Conservation (phyloP, 108 stramenopile genomes). For the Nitzschia inconspicua region DNA sequence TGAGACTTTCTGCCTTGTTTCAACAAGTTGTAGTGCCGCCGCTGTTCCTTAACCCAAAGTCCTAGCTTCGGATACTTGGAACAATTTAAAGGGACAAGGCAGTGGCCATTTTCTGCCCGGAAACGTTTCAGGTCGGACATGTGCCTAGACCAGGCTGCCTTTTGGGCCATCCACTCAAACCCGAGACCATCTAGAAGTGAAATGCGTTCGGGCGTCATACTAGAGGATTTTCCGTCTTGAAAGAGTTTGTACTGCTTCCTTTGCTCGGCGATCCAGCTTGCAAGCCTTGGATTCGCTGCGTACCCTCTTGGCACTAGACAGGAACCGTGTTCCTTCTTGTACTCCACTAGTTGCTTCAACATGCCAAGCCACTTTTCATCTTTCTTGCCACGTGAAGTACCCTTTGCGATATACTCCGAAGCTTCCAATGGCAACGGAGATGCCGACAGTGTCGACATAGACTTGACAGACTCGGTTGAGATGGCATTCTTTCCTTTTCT, state of each 20-base stretch:
- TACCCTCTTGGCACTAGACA: constrained; percentile 47
- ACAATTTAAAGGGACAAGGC: constrained; percentile 46
- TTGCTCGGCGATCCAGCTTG: constrained; percentile 26
- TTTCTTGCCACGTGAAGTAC: too few relatives aligned
- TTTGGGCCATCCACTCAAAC: constrained; percentile 37
- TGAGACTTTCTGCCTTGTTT: constrained; percentile 20
- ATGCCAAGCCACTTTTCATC: constrained; percentile 18
- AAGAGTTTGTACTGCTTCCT: constrained; percentile 19
- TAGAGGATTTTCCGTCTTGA: constrained; percentile 21
- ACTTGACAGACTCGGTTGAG: too few relatives aligned
- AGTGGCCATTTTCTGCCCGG: constrained; percentile 42
- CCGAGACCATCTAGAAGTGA: constrained; percentile 30
- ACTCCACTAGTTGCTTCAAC: constrained; percentile 13
- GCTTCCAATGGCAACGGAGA: too few relatives aligned
- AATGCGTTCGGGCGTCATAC: constrained; percentile 34
- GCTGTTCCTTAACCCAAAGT: constrained; percentile 56
- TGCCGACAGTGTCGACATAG: too few relatives aligned
- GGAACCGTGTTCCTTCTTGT: constrained; percentile 22
- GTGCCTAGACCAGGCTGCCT: constrained; percentile 13
- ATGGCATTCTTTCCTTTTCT: too few relatives aligned
- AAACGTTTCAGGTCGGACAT: constrained; percentile 29
- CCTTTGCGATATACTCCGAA: too few relatives aligned
- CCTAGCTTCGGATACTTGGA: constrained; percentile 41
- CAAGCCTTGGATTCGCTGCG: constrained; percentile 50
- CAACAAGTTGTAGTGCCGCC: constrained; percentile 39